A percentile compares a stretch with the other conserved stretches of the same genome.
Evolutionary conservation across 208 protist genomes (phyloP).

Genomic region (Trypanosoma brucei): DNA sequence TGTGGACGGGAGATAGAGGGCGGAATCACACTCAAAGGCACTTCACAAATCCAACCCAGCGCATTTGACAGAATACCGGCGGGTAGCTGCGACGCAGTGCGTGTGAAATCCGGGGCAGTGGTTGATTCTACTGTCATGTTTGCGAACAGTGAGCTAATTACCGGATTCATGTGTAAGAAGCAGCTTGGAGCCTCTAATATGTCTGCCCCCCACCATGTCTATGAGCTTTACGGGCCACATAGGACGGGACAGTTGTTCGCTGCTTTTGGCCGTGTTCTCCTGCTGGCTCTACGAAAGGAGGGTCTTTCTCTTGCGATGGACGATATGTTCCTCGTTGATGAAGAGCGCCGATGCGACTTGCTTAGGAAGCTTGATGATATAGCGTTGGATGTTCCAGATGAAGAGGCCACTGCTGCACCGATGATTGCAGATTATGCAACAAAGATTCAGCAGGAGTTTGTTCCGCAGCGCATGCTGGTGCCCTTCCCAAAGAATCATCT

Average conservation of each 20-base stretch:
- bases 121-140: slow-evolving; percentile 87
- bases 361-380: slow-evolving; percentile 80
- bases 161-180: slow-evolving; percentile 98
- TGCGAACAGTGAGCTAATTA: slow-evolving; percentile 93
- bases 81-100: slow-evolving; percentile 21
- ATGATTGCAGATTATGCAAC: slow-evolving; percentile 76
- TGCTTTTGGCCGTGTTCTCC: slow-evolving; percentile 94
- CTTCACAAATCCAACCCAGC: slow-evolving; percentile 77
- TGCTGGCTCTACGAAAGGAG: slow-evolving; percentile 91
- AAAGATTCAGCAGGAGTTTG: slow-evolving; percentile 85
- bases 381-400: slow-evolving; percentile 62
- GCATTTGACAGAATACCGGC: slow-evolving; percentile 65
- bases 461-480: slow-evolving; percentile 82
- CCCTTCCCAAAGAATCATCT: slow-evolving; percentile 98
- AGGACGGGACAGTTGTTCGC: slow-evolving; percentile 93
- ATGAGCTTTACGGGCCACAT: slow-evolving; percentile 97
- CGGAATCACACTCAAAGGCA: slow-evolving; percentile 84
- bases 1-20: slow-evolving; percentile 1
- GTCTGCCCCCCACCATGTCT: slow-evolving; percentile 91
- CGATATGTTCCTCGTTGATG: slow-evolving; percentile 93
- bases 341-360: slow-evolving; percentile 57
- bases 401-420: slow-evolving; percentile 73
- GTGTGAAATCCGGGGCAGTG: slow-evolving; percentile 32
- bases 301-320: slow-evolving; percentile 98
- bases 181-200: slow-evolving; percentile 86